Conservation (phyloP, 305 asterid genomes). For the Fraxinus paxiana region DNA sequence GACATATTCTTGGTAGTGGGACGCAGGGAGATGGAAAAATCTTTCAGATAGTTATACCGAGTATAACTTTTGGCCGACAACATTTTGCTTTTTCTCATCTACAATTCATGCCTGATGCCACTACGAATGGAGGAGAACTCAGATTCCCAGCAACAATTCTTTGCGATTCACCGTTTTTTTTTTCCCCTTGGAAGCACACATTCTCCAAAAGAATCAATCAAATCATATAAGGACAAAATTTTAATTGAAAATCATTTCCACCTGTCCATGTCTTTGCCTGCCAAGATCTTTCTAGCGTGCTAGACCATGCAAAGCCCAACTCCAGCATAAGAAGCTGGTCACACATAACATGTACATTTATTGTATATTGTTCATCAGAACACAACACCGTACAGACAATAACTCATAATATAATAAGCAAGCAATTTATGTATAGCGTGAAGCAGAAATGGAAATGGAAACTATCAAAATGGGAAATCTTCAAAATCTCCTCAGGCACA, state of each 20-base stretch:
- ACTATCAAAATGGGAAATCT: too few species aligned
- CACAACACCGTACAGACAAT: too few species aligned
- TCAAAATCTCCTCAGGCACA: too few species aligned
- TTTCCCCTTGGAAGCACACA: not conserved
- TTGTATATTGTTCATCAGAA: too few species aligned
- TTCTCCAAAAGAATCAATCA: too few species aligned
- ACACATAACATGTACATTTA: too few species aligned
- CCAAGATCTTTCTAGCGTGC: not conserved
- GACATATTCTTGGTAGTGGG: constrained; percentile 13
- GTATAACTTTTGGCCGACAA: constrained; percentile 13
- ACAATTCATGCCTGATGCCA: constrained; percentile 21
- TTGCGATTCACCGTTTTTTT: not conserved
- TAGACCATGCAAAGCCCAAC: not conserved
- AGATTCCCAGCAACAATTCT: constrained; percentile 13
- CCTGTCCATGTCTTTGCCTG: not conserved
- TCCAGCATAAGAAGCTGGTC: not conserved
- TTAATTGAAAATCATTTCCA: not conserved
- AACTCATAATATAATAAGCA: too few species aligned
- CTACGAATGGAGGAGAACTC: constrained; percentile 15
- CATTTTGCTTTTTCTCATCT: constrained; percentile 15
- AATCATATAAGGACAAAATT: not conserved
- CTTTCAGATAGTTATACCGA: not conserved
- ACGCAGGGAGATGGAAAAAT: not conserved
- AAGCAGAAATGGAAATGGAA: too few species aligned
- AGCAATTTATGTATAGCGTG: too few species aligned